phyloP scores from a whole-genome alignment of 352 stramenopile species.

The Aphanomyces stellatus region DNA sequence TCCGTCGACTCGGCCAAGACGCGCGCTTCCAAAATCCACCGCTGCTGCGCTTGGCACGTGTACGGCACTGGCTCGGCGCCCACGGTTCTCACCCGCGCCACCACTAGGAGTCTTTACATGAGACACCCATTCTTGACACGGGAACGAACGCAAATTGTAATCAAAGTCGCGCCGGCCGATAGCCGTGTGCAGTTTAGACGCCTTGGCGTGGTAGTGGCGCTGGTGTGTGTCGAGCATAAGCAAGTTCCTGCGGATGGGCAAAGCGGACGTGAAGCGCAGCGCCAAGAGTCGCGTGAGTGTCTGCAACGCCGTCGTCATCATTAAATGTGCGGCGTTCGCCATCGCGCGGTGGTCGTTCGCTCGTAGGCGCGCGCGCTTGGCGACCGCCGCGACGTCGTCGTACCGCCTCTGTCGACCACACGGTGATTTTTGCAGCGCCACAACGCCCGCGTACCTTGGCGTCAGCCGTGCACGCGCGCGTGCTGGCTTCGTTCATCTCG shows the following conservation, averaged over 20 bases:
- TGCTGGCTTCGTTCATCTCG: slow-evolving; percentile 44
- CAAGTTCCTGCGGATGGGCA: slow-evolving; percentile 6
- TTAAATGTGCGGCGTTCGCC: slow-evolving; percentile 5
- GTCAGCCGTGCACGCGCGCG: slow-evolving; percentile 24
- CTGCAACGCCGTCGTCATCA: neutral
- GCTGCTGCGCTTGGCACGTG: neutral
- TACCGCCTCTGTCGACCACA: slow-evolving; percentile 27
- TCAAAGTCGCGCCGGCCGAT: neutral
- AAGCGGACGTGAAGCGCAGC: neutral
- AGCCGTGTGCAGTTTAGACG: neutral
- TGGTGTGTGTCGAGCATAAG: neutral
- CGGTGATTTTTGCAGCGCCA: slow-evolving; percentile 22
- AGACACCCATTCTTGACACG: neutral
- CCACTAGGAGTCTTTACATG: neutral
- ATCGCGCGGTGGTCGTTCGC: slow-evolving; percentile 24
- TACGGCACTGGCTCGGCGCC: neutral
- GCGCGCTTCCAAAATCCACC: neutral
- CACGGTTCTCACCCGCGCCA: neutral
- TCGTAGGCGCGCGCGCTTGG: slow-evolving; percentile 14
- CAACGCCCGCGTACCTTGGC: slow-evolving; percentile 32
- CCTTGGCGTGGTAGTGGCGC: neutral
- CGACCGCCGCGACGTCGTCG: slow-evolving; percentile 27
- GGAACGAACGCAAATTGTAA: slow-evolving; percentile 18
- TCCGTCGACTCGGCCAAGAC: slow-evolving; percentile 1
- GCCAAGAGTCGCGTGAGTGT: neutral